Evolutionary conservation across 352 stramenopile genomes (phyloP), one percentile per base, ranked within the genome.

Genomic region (Thraustochytrium sp.): DNA sequence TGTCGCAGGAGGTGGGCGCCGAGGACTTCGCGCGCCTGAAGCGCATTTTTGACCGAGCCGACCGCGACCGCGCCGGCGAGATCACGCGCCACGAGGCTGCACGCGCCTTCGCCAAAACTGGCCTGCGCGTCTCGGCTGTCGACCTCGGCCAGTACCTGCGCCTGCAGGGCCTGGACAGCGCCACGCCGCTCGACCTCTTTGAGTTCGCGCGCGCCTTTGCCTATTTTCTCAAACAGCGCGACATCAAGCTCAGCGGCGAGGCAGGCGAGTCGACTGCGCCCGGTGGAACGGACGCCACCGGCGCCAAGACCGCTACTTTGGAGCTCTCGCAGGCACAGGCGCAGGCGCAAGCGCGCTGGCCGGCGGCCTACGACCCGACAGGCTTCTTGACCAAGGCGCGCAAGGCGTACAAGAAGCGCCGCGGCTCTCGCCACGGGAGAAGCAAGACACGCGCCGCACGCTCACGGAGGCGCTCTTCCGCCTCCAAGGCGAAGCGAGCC

Each of bases 131-230:
- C 29, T 80, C 68, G 9, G 68, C 68, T 8, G 51, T 80, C 5
- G 68, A 80, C 0, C 8, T 80, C 18, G 68, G 68, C 5, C 68
- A 80, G 34, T 80, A 80, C 40, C 26, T 80, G 51, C 48, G 68
- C 18, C 46, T 80, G 18, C 68, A 80, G 38, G 68, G 68, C 16
- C 51, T 80, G 3, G 68, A 80, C 49, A 80, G 68, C 51, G 42
- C 68, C 9, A 55, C 44, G 2, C 44, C 44, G n/a, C 18, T 80
- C 8, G 68, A 80, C 13, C 21, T 80, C 21, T 80, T 80, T 80
- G 68, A 80, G 68, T 80, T 80, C 42, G 68, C 53, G 48, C 68
- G 68, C 5, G 68, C 68, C 21, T 80, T 80, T 80, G 68, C 68
- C 16, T 80, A 80, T 38, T 80, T 80, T 75, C 44, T 80, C 21